Evolutionary conservation across 495 filamentous ascomycete genomes (phyloP).

Genomic region (Neurospora tetrasperma): DNA sequence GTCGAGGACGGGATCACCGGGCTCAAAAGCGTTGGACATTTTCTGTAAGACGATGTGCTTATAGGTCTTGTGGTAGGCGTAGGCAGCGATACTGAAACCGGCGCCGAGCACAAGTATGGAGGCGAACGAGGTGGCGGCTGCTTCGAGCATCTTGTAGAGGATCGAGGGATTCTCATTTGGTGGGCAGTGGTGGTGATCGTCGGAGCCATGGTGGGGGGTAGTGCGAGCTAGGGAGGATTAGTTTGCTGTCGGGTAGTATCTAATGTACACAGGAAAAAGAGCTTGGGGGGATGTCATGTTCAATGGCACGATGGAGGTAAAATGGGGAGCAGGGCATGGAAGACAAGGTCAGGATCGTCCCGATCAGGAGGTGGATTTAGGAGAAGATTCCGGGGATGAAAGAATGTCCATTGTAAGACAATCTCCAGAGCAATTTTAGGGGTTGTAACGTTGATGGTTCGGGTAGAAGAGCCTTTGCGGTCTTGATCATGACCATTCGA

Average conservation of each 20-base stretch:
- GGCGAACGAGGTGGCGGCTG: conserved; percentile 77
- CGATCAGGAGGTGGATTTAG: background rate
- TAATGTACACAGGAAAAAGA: background rate
- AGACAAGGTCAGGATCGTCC: background rate
- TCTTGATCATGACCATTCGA: background rate
- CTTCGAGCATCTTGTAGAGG: conserved; percentile 70
- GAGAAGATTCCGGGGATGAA: background rate
- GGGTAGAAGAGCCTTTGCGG: background rate
- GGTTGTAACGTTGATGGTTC: background rate
- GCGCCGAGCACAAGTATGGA: conserved; percentile 72
- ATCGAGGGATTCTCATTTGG: conserved; percentile 24
- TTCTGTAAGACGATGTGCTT: conserved; percentile 81
- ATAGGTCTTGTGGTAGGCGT: conserved; percentile 78
- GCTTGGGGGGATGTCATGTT: background rate
- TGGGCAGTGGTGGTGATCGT: conserved; percentile 8
- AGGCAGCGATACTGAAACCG: conserved; percentile 62
- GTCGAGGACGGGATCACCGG: conserved; percentile 84
- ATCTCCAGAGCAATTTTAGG: background rate
- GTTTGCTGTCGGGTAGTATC: background rate
- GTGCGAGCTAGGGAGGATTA: background rate
- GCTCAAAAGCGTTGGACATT: conserved; percentile 86
- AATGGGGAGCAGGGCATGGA: background rate
- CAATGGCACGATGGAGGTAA: background rate
- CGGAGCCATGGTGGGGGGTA: background rate
- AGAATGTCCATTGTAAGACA: background rate